Conservation (phyloP, 371 early-diverging fungal species). For the Mortierella sp. region DNA sequence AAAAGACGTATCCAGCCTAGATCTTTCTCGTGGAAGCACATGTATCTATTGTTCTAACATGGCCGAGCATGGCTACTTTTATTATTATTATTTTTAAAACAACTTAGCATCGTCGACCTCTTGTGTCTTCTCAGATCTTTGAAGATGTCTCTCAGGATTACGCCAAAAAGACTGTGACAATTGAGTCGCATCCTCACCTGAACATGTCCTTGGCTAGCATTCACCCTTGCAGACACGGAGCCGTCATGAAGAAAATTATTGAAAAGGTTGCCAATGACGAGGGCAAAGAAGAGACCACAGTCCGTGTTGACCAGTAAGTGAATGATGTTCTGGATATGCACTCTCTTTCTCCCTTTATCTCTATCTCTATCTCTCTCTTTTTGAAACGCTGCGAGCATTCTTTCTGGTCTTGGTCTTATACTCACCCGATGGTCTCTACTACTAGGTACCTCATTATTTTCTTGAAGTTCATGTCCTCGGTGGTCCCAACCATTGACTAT, state of each 20-base stretch:
- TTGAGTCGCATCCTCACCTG: constrained; percentile 95
- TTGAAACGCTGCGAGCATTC: neutral
- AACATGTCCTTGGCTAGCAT: constrained; percentile 88
- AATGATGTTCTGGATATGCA: neutral
- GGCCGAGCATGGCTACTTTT: too few species aligned
- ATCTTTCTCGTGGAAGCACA: neutral
- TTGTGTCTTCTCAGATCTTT: constrained; percentile 89
- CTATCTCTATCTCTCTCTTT: too few species aligned
- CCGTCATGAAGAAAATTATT: constrained; percentile 96
- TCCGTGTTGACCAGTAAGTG: constrained; percentile 93
- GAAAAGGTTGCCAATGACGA: constrained; percentile 76
- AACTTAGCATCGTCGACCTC: constrained; percentile 76
- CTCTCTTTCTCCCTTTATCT: too few species aligned
- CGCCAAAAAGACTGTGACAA: constrained; percentile 97
- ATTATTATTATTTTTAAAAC: neutral
- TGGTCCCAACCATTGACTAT: constrained; percentile 98
- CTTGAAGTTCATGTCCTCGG: constrained; percentile 95
- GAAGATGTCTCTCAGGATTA: constrained; percentile 98
- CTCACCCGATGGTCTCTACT: neutral
- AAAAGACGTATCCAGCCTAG: neutral
- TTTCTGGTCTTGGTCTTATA: neutral
- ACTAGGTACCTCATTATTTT: constrained; percentile 88
- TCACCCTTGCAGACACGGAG: constrained; percentile 98
- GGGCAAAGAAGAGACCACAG: constrained; percentile 63
- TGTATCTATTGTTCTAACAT: neutral